A percentile compares a stretch with the other conserved stretches of the same genome.
Evolutionary conservation across 768 basidiomycete genomes (phyloP).

Genomic region (Pleurotus tuoliensis): DNA sequence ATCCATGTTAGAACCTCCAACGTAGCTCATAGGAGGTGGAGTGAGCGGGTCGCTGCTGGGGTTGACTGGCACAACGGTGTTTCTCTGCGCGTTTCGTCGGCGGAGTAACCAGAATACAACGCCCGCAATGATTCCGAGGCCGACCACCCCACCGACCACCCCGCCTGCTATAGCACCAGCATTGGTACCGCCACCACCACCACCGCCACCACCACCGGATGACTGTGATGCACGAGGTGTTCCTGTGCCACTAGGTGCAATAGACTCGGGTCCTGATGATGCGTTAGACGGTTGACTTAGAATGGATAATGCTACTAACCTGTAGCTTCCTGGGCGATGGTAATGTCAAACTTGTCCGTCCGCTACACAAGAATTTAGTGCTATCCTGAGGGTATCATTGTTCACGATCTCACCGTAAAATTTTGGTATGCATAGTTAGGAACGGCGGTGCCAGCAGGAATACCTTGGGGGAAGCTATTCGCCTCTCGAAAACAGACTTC

Average conservation of each 20-base stretch:
- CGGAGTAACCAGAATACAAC: constrained; percentile 28
- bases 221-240: not conserved
- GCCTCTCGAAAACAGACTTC: not conserved
- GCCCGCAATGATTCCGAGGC: constrained; percentile 38
- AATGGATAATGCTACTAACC: constrained; percentile 14
- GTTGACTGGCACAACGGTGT: not conserved
- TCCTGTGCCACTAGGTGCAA: constrained; percentile 13
- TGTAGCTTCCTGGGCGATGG: constrained; percentile 21
- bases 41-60: constrained; percentile 9
- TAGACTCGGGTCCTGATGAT: constrained; percentile 29
- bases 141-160: constrained; percentile 52
- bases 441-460: constrained; percentile 39
- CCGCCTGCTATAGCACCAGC: constrained; percentile 62
- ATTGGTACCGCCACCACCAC: constrained; percentile 21
- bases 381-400: no score
- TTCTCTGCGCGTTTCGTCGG: constrained; percentile 15
- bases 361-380: constrained; percentile 13
- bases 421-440: constrained; percentile 49
- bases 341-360: constrained; percentile 28
- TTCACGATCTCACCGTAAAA: constrained; percentile 27
- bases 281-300: not conserved
- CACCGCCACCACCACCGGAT: constrained; percentile 8
- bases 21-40: constrained; percentile 17
- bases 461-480: constrained; percentile 28
- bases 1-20: constrained; percentile 12